Evolutionary conservation across 306 rosid species (phyloP), one percentile per base, ranked within the genome.

Genomic region (Benincasa hispida): DNA sequence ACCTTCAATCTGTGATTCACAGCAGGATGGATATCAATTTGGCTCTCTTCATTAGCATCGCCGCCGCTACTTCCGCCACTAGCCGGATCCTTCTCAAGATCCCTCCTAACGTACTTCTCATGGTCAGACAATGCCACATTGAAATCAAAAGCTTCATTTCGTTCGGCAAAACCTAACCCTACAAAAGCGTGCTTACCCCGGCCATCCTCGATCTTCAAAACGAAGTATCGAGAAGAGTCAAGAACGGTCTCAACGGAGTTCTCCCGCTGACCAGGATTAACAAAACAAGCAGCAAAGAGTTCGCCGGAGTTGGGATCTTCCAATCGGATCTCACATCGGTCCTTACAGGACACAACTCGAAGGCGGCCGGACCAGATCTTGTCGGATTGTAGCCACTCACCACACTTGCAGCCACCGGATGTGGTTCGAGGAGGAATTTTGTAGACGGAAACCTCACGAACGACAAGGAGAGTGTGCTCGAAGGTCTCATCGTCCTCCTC

Each of bases 311-410:
- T 87, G 0, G 99, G 97, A 76, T 95, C 99, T 83, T 95, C 99
- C 39, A 95, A 81, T 10, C 99, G 98, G 93, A 95, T 95, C 97
- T 95, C 99, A 72, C 99, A 95, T 28, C 97, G 96, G 75, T 91
- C 90, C 61, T 86, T 88, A 69, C 99, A 88, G 3, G 97, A 95
- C 0, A 92, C 98, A 35, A 95, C 98, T 13, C 99, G 87, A 57
- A 92, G 92, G 48, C 99, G 92, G 24, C 99, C 99, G 53, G 98
- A 79, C 98, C 99, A 95, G 85, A 95, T 92, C 90, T 90, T 92
- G 45, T 95, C 98, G 74, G 99, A 92, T 76, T 95, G 99, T 2
- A 95, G 93, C 99, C 99, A 95, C 83, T 95, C 99, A 47, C 98
- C 99, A 85, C 99, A 95, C 86, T 94, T 94, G 86, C 89, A 95